A percentile compares a stretch with the other conserved stretches of the same genome.
These are phyloP conservation scores for Fusarium camptoceras DNA, from an alignment of 2,329 filamentous ascomycete genomes.

Conservation along the genomic window DNA sequence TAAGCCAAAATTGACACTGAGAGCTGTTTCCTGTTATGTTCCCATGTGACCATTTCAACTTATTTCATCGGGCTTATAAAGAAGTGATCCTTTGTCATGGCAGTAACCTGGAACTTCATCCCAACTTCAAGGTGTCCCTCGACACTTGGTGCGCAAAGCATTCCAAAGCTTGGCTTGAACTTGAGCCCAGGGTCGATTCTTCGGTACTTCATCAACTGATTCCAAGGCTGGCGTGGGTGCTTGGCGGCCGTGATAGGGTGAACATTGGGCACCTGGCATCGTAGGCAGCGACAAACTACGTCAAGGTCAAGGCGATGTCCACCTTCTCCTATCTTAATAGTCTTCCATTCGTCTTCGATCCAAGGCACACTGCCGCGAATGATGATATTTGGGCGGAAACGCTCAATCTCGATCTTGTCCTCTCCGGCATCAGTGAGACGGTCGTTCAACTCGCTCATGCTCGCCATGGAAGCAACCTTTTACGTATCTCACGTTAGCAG, in stretches of 20 bases:
- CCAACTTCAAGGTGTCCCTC: slow-evolving; percentile 68
- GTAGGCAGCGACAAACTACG: slow-evolving; percentile 68
- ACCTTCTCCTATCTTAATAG: slow-evolving; percentile 57
- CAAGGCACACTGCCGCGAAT: slow-evolving; percentile 67
- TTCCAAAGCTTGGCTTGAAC: slow-evolving; percentile 75
- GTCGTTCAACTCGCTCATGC: slow-evolving; percentile 68
- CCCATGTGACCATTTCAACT: not conserved
- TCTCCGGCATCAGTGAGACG: slow-evolving; percentile 58
- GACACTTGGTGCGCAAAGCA: slow-evolving; percentile 69
- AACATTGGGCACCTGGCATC: slow-evolving; percentile 75
- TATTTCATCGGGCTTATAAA: slow-evolving; percentile 48
- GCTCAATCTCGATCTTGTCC: slow-evolving; percentile 67
- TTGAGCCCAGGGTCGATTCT: slow-evolving; percentile 69
- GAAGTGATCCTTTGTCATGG: slow-evolving; percentile 66
- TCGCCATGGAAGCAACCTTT: slow-evolving; percentile 66
- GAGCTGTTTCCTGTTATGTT: not conserved
- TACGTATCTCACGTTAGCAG: slow-evolving; percentile 69
- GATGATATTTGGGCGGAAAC: slow-evolving; percentile 73
- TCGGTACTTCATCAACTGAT: slow-evolving; percentile 70
- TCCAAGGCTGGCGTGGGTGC: slow-evolving; percentile 70
- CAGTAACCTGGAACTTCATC: slow-evolving; percentile 67
- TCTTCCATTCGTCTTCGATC: slow-evolving; percentile 74
- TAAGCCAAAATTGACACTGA: not conserved
- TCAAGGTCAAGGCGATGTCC: slow-evolving; percentile 59
- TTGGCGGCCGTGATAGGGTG: slow-evolving; percentile 70